phyloP scores from a whole-genome alignment of 306 rosid genomes.

The Acacia confusa region DNA sequence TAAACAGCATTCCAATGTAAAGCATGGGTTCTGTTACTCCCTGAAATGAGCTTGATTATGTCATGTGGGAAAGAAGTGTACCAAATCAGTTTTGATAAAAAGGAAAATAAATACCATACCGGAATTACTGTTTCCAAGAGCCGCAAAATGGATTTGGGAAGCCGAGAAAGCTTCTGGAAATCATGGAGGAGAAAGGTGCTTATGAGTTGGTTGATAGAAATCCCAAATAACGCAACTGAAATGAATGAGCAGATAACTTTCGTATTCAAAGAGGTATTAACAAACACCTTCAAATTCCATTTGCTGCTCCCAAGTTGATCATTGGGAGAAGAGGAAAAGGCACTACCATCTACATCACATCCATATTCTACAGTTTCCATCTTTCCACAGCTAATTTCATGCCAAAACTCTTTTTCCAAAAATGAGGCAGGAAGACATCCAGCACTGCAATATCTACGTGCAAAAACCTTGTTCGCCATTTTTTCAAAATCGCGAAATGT shows the following conservation, averaged over 20 bases:
- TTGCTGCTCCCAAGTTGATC: constrained; percentile 90
- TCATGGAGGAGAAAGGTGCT: constrained; percentile 13
- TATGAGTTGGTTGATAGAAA: constrained; percentile 22
- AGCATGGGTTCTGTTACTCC: constrained; percentile 98
- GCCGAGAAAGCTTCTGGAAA: constrained; percentile 79
- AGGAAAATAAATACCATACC: constrained; percentile 43
- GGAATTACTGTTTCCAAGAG: constrained; percentile 85
- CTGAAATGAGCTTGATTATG: constrained; percentile 46
- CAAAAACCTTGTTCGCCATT: constrained; percentile 92
- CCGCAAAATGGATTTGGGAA: constrained; percentile 79
- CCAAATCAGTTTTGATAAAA: constrained; percentile 13
- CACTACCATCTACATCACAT: constrained; percentile 97
- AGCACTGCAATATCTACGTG: constrained; percentile 78
- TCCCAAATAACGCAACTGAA: neutral
- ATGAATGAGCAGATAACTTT: neutral
- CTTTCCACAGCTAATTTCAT: constrained; percentile 83
- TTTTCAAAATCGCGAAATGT: constrained; percentile 91
- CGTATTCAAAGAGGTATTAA: constrained; percentile 22
- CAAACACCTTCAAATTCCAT: constrained; percentile 91
- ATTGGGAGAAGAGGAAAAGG: constrained; percentile 78
- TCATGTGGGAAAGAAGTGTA: constrained; percentile 11
- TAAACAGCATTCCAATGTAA: constrained; percentile 94
- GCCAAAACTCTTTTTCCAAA: constrained; percentile 94
- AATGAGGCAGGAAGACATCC: constrained; percentile 80
- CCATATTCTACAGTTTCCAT: constrained; percentile 92